Conservation (phyloP, 164 flowering plant genomes). For the Magnolia kwangsiensis region DNA sequence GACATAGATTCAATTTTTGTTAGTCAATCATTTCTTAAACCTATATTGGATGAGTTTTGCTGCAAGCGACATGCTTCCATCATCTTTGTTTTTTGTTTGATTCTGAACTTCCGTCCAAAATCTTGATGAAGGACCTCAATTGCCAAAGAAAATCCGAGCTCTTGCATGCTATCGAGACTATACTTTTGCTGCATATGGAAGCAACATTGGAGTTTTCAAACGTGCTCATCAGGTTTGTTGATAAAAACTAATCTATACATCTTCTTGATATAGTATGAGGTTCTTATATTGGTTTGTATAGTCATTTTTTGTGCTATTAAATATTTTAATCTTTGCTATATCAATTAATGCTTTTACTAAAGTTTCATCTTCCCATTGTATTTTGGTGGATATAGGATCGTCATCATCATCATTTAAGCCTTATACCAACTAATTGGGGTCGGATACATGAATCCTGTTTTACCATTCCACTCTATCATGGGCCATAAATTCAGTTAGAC, state of each 20-base stretch:
- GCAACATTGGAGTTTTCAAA: slow-evolving; percentile 68
- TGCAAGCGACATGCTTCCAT: not conserved
- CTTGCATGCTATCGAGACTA: slow-evolving; percentile 87
- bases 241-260: not conserved
- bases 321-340: not conserved
- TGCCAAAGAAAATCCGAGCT: slow-evolving; percentile 93
- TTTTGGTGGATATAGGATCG: no score
- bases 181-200: slow-evolving; percentile 92
- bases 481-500: no score
- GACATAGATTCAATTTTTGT: no score
- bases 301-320: not conserved
- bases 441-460: no score
- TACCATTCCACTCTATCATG: no score
- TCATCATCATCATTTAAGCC: no score
- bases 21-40: no score
- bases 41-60: not conserved
- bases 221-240: slow-evolving; percentile 83
- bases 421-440: no score
- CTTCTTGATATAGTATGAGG: not conserved
- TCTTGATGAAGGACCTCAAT: slow-evolving; percentile 66
- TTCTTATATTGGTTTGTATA: not conserved
- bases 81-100: not conserved
- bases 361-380: no score
- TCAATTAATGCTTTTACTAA: no score
- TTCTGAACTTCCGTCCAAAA: not conserved